These are phyloP conservation scores for Raphanus raphanistrum DNA, from an alignment of 345 rosid species.

Conservation along the genomic window DNA sequence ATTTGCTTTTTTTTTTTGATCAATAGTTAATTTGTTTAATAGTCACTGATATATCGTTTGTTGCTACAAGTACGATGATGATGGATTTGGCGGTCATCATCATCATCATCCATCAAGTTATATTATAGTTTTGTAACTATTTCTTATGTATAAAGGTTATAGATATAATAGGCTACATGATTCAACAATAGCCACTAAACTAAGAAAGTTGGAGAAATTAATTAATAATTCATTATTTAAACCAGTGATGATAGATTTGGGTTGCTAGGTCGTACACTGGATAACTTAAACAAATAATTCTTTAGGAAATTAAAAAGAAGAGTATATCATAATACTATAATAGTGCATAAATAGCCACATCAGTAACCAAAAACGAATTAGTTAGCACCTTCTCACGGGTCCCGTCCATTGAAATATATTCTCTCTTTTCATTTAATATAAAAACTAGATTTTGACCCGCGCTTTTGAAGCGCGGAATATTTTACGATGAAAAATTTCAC, in stretches of 20 bases:
- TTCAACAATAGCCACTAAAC: slow-evolving; percentile 43
- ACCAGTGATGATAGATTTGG: slow-evolving; percentile 40
- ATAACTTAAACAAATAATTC: slow-evolving; percentile 34
- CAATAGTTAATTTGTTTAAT: background rate
- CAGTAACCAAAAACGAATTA: slow-evolving; percentile 24
- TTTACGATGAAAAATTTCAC: too few species aligned
- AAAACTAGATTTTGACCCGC: too few species aligned
- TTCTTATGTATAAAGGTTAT: slow-evolving; percentile 16
- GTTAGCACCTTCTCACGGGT: slow-evolving; percentile 39
- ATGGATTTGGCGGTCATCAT: slow-evolving; percentile 29
- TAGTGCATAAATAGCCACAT: slow-evolving; percentile 35
- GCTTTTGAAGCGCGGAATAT: too few species aligned
- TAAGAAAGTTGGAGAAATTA: slow-evolving; percentile 36
- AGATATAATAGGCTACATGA: slow-evolving; percentile 26
- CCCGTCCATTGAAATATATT: slow-evolving; percentile 36
- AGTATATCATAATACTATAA: slow-evolving; percentile 34
- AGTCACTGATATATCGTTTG: slow-evolving; percentile 11
- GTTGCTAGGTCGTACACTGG: slow-evolving; percentile 38
- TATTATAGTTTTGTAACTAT: background rate
- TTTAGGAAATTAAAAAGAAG: slow-evolving; percentile 19
- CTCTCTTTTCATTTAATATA: slow-evolving; percentile 24
- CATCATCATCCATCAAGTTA: slow-evolving; percentile 35
- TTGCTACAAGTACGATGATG: slow-evolving; percentile 26
- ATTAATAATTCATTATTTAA: slow-evolving; percentile 14
- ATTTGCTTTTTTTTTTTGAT: too few species aligned